Conservation (phyloP, 306 rosid species). For the Carpinus fangiana region DNA sequence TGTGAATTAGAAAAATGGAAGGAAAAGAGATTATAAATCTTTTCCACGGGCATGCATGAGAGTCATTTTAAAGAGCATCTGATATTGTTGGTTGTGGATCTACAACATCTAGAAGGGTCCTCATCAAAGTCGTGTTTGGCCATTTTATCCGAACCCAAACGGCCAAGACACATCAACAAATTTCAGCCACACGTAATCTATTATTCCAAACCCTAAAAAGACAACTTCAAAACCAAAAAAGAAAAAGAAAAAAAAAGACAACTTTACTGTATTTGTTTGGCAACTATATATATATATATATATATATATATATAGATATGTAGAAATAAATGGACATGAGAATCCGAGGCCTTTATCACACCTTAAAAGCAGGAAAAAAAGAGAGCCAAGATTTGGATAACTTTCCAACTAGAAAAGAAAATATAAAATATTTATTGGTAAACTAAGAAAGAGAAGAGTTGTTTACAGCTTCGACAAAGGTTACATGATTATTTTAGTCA, state of each 20-base stretch:
- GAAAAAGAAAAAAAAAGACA: neutral
- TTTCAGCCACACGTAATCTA: too few relatives aligned
- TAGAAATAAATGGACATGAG: constrained; percentile 4
- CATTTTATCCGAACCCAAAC: too few relatives aligned
- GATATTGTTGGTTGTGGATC: too few relatives aligned
- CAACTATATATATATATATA: constrained; percentile 6
- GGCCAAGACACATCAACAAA: too few relatives aligned
- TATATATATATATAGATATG: too few relatives aligned
- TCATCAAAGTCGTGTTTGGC: too few relatives aligned
- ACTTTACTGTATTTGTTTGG: constrained; percentile 6
- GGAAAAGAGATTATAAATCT: too few relatives aligned
- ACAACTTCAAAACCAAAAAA: too few relatives aligned
- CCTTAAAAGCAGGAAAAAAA: constrained; percentile 26
- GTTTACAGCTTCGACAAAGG: constrained; percentile 26
- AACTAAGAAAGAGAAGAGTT: constrained; percentile 20
- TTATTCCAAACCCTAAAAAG: constrained; percentile 6
- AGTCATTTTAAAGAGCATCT: too few relatives aligned
- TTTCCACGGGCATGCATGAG: too few relatives aligned
- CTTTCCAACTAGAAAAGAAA: constrained; percentile 13
- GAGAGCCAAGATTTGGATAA: constrained; percentile 7
- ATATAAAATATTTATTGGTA: neutral
- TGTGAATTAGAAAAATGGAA: too few relatives aligned
- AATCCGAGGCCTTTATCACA: constrained; percentile 31
- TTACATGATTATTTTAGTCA: constrained; percentile 16
- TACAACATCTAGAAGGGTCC: too few relatives aligned